Evolutionary conservation across 257 asterid genomes (phyloP), one percentile per base, ranked within the genome.

Genomic region (Solanum medicagineum): DNA sequence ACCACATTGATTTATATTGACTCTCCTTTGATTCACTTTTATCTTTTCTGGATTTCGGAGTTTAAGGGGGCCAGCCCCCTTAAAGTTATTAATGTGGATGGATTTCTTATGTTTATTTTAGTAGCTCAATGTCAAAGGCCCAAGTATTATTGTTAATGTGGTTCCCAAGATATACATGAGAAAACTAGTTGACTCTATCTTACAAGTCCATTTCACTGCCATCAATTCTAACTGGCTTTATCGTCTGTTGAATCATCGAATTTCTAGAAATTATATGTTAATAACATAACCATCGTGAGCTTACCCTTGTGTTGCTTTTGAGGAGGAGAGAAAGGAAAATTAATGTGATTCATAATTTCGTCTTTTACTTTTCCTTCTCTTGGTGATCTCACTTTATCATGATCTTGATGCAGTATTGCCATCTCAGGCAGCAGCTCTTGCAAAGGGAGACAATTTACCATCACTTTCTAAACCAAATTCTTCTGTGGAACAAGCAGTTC

Each of bases 321-420:
- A 8, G 82, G 24, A 75, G 62, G 82, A 77, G 47, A 56, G 24
- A 4, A 70, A 29, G 45, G 57, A 81, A 0, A 14, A 15, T 45
- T 60, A 17, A 16, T 75, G 47, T 81, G 36, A 8, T 26, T 6
- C 17, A 9, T 29, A 51, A 4, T 63, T 29, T 24, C 45, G 4
- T 57, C 20, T 53, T 66, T 68, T 24, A 40, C 40, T 75, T 83
- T 13, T 36, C 19, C 59, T 5, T 54, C n/a, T 77, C 68, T 69
- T 62, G 70, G 57, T 69, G 59, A n/a, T 32, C 56, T 60, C 73
- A 60, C 47, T 49, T 69, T 36, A 17, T 82, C 19, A 85, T 83
- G n/a, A 68, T 86, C 71, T 85, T 84, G 75, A 77, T 54, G 80
- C 93, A 89, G 94, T 51, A 60, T 85, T 83, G 85, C 74, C 74